phyloP scores from a whole-genome alignment of 371 early-diverging fungal genomes.

The Cokeromyces recurvatus region DNA sequence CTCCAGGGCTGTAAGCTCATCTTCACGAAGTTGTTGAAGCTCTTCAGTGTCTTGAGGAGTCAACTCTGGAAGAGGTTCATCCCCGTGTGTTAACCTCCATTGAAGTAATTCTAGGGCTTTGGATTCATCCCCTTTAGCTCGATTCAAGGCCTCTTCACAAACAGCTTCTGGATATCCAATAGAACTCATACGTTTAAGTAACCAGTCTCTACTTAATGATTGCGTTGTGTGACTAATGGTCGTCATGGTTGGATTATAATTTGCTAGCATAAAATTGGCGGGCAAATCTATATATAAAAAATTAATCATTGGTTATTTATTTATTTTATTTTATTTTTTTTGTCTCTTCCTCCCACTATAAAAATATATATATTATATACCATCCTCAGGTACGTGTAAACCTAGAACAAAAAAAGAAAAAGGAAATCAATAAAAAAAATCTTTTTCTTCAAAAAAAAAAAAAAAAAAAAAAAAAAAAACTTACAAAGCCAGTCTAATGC shows the following conservation, averaged over 20 bases:
- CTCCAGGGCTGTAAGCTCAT: slow-evolving; percentile 58
- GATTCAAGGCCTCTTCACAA: slow-evolving; percentile 45
- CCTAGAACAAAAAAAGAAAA: no score
- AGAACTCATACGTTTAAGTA: slow-evolving; percentile 54
- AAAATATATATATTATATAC: no score
- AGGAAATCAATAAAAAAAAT: no score
- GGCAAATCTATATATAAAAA: slow-evolving; percentile 50
- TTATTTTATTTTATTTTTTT: not conserved
- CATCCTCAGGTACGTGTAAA: slow-evolving; percentile 84
- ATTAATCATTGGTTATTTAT: not conserved
- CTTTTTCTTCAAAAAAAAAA: not conserved
- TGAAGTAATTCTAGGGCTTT: slow-evolving; percentile 49
- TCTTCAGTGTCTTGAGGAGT: slow-evolving; percentile 33
- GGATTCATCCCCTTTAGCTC: slow-evolving; percentile 42
- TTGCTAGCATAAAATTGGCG: slow-evolving; percentile 53
- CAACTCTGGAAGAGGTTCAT: slow-evolving; percentile 19
- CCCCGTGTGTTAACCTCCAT: slow-evolving; percentile 36
- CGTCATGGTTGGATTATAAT: slow-evolving; percentile 60
- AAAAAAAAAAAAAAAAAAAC: no score
- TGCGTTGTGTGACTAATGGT: slow-evolving; percentile 53
- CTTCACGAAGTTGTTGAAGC: slow-evolving; percentile 32
- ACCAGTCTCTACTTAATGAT: slow-evolving; percentile 58
- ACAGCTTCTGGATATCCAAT: slow-evolving; percentile 56
- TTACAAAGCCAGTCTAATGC: slow-evolving; percentile 88
- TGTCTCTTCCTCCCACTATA: no score